Evolutionary conservation across 2,329 filamentous ascomycete species (phyloP).

Genomic region (Leptographium procerum): DNA sequence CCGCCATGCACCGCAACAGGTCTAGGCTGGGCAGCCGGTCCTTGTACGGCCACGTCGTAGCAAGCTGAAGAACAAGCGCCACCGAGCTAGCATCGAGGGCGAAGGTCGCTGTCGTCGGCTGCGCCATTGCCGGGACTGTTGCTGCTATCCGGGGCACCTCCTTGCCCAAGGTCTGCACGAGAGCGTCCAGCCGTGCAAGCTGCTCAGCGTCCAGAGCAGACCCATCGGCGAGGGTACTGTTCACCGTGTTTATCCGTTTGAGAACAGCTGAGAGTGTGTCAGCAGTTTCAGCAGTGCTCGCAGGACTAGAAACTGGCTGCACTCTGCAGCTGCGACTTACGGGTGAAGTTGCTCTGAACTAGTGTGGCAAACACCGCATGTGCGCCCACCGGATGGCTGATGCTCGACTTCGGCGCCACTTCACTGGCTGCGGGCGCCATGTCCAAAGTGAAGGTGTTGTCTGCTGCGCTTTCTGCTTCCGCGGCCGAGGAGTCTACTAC

Average conservation of each 20-base stretch:
- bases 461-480: constrained; percentile 41
- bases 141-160: constrained; percentile 4
- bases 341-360: constrained; percentile 10
- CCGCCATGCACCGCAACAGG: constrained; percentile 71
- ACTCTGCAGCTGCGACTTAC: constrained; percentile 6
- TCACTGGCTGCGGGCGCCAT: constrained; percentile 48
- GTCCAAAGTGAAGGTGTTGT: constrained; percentile 82
- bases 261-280: constrained; percentile 4
- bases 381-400: constrained; percentile 61
- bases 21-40: constrained; percentile 79
- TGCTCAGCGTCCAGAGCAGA: constrained; percentile 60
- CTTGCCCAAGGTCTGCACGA: constrained; percentile 52
- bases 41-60: constrained; percentile 67
- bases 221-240: not conserved
- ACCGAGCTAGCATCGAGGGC: constrained; percentile 32
- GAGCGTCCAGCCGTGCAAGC: constrained; percentile 40
- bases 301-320: no score
- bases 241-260: constrained; percentile 10
- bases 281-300: no score
- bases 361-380: constrained; percentile 10
- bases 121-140: constrained; percentile 26
- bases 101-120: constrained; percentile 12
- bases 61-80: constrained; percentile 57
- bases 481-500: constrained; percentile 54
- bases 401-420: constrained; percentile 13